These are phyloP conservation scores for Borealophlyctis nickersoniae DNA, from an alignment of 192 early-diverging fungal species.

Conservation along the genomic window DNA sequence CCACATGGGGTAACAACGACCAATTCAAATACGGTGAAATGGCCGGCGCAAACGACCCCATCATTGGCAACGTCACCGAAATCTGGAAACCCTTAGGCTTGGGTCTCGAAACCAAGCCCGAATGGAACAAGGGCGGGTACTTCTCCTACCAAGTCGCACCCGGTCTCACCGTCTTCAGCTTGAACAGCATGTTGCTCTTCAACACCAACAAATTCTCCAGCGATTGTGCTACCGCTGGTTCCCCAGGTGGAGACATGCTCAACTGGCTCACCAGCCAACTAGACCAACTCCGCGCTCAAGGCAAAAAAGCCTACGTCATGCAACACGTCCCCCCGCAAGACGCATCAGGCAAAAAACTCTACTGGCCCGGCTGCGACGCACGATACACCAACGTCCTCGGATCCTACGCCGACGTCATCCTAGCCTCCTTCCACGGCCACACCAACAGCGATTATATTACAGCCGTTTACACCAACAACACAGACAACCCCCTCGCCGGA, in stretches of 20 bases:
- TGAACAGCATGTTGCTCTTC: constrained; percentile 34
- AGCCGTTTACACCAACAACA: constrained; percentile 28
- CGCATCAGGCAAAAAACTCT: constrained; percentile 1
- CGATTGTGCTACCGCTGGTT: constrained; percentile 16
- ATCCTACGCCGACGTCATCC: constrained; percentile 18
- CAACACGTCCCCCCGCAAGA: constrained; percentile 16
- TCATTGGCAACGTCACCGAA: constrained; percentile 22
- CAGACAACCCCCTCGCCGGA: background rate
- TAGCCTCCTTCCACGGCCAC: constrained; percentile 28
- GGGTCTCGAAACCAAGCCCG: constrained; percentile 10
- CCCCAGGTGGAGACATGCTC: constrained; percentile 24
- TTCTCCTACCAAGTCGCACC: constrained; percentile 19
- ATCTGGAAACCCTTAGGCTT: constrained; percentile 25
- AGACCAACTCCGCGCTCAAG: background rate
- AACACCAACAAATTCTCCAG: constrained; percentile 16
- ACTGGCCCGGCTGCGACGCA: constrained; percentile 11
- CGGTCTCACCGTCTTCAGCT: constrained; percentile 23
- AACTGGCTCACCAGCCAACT: constrained; percentile 20
- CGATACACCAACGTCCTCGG: constrained; percentile 22
- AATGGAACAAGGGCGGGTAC: constrained; percentile 28
- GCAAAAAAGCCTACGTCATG: constrained; percentile 24
- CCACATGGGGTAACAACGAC: constrained; percentile 36
- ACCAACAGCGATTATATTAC: constrained; percentile 26
- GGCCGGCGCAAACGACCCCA: constrained; percentile 8
- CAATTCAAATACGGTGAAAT: constrained; percentile 22